These are phyloP conservation scores for Volvox carteri DNA, from an alignment of 163 green algal species.

Conservation along the genomic window DNA sequence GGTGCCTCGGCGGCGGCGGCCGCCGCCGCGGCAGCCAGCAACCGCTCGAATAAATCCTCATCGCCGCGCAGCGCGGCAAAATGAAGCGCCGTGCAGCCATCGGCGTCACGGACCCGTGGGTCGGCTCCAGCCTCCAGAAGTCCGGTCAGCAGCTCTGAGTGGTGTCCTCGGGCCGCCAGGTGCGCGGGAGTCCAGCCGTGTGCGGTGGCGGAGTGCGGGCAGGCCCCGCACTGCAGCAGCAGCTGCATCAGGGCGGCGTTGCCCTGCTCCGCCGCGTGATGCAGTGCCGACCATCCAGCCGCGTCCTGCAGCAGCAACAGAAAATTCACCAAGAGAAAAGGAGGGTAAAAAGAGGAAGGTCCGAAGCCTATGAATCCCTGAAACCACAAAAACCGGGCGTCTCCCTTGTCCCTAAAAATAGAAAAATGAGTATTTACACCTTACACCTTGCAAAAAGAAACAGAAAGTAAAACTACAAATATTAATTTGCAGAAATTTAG, in stretches of 20 bases:
- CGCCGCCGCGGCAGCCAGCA: conserved; percentile 43
- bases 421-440: too few relatives aligned
- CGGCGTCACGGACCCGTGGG: conserved; percentile 38
- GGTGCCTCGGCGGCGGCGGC: conserved; percentile 20
- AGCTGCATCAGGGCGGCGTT: conserved; percentile 35
- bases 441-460: too few relatives aligned
- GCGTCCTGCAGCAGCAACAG: conserved; percentile 65
- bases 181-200: conserved; percentile 54
- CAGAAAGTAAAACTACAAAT: too few relatives aligned
- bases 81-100: conserved; percentile 65
- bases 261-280: conserved; percentile 67
- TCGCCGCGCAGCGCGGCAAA: conserved; percentile 66
- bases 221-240: conserved; percentile 54
- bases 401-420: too few relatives aligned
- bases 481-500: too few relatives aligned
- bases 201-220: background rate
- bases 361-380: too few relatives aligned
- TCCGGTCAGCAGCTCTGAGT: background rate
- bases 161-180: conserved; percentile 42
- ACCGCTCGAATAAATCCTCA: conserved; percentile 55
- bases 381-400: too few relatives aligned
- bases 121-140: conserved; percentile 49
- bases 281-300: conserved; percentile 66
- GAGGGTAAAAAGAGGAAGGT: background rate
- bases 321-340: background rate